phyloP scores from a whole-genome alignment of 768 basidiomycete species.

The Ephemerocybe angulata region DNA sequence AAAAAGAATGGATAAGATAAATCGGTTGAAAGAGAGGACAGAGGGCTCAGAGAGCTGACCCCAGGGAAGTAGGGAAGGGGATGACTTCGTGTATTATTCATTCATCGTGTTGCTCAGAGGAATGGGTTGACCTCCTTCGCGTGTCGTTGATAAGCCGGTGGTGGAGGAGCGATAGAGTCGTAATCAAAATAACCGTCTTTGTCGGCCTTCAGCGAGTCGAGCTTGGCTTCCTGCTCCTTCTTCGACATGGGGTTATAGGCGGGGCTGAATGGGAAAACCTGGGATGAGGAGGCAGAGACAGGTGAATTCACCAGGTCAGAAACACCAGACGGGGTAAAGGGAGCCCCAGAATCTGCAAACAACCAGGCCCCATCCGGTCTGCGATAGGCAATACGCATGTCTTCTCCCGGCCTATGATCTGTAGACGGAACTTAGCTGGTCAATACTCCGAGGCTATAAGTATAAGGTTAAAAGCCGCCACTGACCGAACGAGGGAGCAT shows the following conservation, averaged over 20 bases:
- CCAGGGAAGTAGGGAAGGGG: neutral
- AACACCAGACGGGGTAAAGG: slow-evolving; percentile 38
- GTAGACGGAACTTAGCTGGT: neutral
- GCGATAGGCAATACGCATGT: slow-evolving; percentile 57
- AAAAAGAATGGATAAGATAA: slow-evolving; percentile 2
- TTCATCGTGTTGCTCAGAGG: neutral
- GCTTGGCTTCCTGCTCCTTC: slow-evolving; percentile 21
- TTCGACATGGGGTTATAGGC: slow-evolving; percentile 11
- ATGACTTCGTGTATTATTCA: neutral
- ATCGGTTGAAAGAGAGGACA: neutral
- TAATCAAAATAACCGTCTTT: slow-evolving; percentile 18
- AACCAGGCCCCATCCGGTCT: slow-evolving; percentile 55
- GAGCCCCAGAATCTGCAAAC: slow-evolving; percentile 40
- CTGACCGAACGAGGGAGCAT: slow-evolving; percentile 39
- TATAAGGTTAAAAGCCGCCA: too few species aligned
- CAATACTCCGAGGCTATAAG: neutral
- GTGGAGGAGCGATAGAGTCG: slow-evolving; percentile 20
- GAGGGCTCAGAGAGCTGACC: too few species aligned
- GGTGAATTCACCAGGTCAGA: slow-evolving; percentile 33
- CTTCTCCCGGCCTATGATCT: slow-evolving; percentile 51
- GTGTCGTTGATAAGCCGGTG: slow-evolving; percentile 26
- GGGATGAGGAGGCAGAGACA: slow-evolving; percentile 14
- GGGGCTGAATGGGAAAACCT: slow-evolving; percentile 12
- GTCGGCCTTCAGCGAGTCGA: slow-evolving; percentile 6
- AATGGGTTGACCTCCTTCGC: slow-evolving; percentile 16